Percentiles rank a stretch among this genome's conserved stretches.
Evolutionary conservation across 2,329 filamentous ascomycete genomes (phyloP).

Genomic region (Cladorrhinum sp.): DNA sequence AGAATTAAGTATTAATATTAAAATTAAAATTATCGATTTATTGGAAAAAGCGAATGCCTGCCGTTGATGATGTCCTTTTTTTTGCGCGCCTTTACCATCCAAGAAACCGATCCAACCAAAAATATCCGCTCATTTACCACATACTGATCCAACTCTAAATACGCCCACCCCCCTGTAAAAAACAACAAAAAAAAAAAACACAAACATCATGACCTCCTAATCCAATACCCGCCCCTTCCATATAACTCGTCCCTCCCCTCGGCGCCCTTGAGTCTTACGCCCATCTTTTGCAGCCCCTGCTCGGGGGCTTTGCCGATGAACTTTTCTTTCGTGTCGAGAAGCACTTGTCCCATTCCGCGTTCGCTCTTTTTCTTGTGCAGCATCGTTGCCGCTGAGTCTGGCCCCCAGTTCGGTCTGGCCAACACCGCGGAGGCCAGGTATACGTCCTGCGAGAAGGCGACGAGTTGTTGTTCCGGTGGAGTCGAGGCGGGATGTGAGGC

Average conservation of each 20-base stretch:
- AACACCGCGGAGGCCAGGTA: constrained; percentile 45
- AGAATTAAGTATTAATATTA: no score
- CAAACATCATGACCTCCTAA: constrained; percentile 13
- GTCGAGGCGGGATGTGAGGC: constrained; percentile 22
- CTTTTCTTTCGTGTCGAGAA: constrained; percentile 10
- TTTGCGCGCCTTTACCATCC: no score
- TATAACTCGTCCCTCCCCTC: constrained; percentile 21
- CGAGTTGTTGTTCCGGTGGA: constrained; percentile 27
- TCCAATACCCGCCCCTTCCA: constrained; percentile 27
- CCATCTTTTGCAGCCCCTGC: constrained; percentile 17
- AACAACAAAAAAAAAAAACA: no score
- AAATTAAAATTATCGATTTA: no score
- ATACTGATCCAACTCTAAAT: no score
- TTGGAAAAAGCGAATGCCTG: no score
- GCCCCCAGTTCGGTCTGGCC: constrained; percentile 44
- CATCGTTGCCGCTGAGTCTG: constrained; percentile 37
- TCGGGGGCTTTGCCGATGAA: background rate
- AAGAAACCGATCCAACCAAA: no score
- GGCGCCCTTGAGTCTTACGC: constrained; percentile 18
- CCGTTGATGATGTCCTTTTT: no score
- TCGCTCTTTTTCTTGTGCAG: constrained; percentile 35
- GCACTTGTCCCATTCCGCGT: constrained; percentile 13
- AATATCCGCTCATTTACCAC: no score
- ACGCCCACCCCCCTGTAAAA: no score
- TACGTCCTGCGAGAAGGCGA: constrained; percentile 40